Evolutionary conservation across 208 protist species (phyloP), one percentile per base, ranked within the genome.

Genomic region (Acanthamoeba sp.): DNA sequence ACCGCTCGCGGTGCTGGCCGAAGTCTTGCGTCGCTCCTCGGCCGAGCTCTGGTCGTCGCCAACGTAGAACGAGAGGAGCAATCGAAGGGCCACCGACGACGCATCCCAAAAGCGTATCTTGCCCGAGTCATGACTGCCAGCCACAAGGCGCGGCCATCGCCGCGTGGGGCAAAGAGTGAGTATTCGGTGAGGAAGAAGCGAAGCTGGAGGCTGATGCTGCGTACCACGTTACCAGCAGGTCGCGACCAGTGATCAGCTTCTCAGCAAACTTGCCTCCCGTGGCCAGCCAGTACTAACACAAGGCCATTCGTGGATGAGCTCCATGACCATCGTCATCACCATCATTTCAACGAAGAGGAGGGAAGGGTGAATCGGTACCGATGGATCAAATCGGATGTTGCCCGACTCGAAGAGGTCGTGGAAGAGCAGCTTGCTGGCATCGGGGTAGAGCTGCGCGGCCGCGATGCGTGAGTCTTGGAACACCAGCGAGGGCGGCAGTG

Each of bases 381-480:
- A 73, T 2, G 84, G 84, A 45, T 91, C 59, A 34, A 73, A 91
- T 5, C 84, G 84, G 18, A 91, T 71, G 57, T 91, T 50, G 55
- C 84, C 84, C 3, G 57, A 24, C 40, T 64, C 84, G 34, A 91
- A 73, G 38, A 91, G 40, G 36, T 91, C 84, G 34, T 64, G 59
- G 84, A 91, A 91, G 34, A 91, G 55, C 34, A 73, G 84, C 59
- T 71, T 91, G 84, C 59, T 71, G 24, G 29, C 50, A 34, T 91
- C 59, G 34, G 84, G 59, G 27, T 73, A 73, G 52, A 91, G 84
- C 84, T 91, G 50, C 14, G 59, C 59, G 3, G 50, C 38, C 14
- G 59, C 40, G n/a, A 91, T 91, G 6, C 59, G 84, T 10, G 84
- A 91, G 40, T 91, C 84, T 91, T 91, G 84, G 34, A 91, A 91